A percentile compares a stretch with the other conserved stretches of the same genome.
Conservation (phyloP, 371 early-diverging fungal species). For the Mucor piriformis region DNA sequence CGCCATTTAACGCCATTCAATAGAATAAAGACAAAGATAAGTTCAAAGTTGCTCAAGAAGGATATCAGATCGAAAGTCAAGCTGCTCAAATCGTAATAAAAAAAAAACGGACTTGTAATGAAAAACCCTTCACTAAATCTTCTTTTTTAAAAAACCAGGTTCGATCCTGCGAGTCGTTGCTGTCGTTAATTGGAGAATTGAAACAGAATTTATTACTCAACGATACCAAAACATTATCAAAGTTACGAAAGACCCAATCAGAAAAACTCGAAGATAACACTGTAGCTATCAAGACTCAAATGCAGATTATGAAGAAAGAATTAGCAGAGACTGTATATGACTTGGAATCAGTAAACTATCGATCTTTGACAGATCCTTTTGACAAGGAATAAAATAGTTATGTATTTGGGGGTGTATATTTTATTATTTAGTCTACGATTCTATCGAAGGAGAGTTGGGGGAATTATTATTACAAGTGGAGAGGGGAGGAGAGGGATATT, state of each 20-base stretch:
- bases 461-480: slow-evolving; percentile 1
- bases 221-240: slow-evolving; percentile 67
- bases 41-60: slow-evolving; percentile 74
- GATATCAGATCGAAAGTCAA: slow-evolving; percentile 69
- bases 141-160: slow-evolving; percentile 38
- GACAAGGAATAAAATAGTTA: not conserved
- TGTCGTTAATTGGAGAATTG: slow-evolving; percentile 67
- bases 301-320: slow-evolving; percentile 34
- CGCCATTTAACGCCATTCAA: not conserved
- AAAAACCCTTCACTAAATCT: too few species aligned
- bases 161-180: slow-evolving; percentile 65
- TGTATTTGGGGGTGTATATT: not conserved
- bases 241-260: slow-evolving; percentile 39
- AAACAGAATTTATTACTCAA: slow-evolving; percentile 70
- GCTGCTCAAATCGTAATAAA: slow-evolving; percentile 71
- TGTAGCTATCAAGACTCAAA: slow-evolving; percentile 35
- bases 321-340: slow-evolving; percentile 44
- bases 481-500: not conserved
- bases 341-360: slow-evolving; percentile 47
- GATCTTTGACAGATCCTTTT: slow-evolving; percentile 32
- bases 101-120: not conserved
- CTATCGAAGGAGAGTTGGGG: not conserved
- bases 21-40: slow-evolving; percentile 67
- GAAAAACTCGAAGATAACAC: slow-evolving; percentile 32
- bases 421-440: not conserved